Percentiles rank a stretch among this genome's conserved stretches.
phyloP scores from a whole-genome alignment of 495 filamentous ascomycete genomes.

The Penicillium salamii region DNA sequence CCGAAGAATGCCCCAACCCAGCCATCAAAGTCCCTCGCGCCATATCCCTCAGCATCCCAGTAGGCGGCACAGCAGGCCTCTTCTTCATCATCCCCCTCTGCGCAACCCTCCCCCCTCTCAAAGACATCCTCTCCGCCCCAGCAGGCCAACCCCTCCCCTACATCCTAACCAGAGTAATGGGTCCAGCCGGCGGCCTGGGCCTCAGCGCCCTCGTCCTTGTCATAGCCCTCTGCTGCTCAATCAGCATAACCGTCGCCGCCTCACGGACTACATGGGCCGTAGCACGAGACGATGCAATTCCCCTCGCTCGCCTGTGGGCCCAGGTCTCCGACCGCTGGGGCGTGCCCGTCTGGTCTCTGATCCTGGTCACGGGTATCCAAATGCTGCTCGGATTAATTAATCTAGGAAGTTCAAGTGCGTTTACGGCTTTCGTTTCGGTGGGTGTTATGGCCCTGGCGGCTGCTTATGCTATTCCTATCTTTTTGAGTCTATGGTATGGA shows the following conservation, averaged over 20 bases:
- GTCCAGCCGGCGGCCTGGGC: conserved; percentile 45
- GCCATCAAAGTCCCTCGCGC: conserved; percentile 45
- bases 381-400: conserved; percentile 60
- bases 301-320: conserved; percentile 32
- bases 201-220: conserved; percentile 55
- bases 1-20: conserved; percentile 46
- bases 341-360: conserved; percentile 37
- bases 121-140: conserved; percentile 39
- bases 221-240: conserved; percentile 61
- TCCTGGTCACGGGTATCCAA: conserved; percentile 37
- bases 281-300: conserved; percentile 52
- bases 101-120: conserved; percentile 43
- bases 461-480: conserved; percentile 58
- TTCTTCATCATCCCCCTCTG: conserved; percentile 50
- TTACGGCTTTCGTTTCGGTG: conserved; percentile 63
- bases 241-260: conserved; percentile 58
- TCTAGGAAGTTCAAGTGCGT: conserved; percentile 56
- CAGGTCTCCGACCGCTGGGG: conserved; percentile 25
- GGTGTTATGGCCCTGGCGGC: conserved; percentile 59
- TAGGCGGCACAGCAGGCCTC: conserved; percentile 41
- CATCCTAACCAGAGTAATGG: conserved; percentile 48
- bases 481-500: conserved; percentile 49
- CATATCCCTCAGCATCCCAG: conserved; percentile 40
- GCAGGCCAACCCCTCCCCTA: conserved; percentile 45
- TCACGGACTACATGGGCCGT: conserved; percentile 61